Base-by-base conservation (phyloP, 371 early-diverging fungal species). In the Mucor ambiguus region DNA sequence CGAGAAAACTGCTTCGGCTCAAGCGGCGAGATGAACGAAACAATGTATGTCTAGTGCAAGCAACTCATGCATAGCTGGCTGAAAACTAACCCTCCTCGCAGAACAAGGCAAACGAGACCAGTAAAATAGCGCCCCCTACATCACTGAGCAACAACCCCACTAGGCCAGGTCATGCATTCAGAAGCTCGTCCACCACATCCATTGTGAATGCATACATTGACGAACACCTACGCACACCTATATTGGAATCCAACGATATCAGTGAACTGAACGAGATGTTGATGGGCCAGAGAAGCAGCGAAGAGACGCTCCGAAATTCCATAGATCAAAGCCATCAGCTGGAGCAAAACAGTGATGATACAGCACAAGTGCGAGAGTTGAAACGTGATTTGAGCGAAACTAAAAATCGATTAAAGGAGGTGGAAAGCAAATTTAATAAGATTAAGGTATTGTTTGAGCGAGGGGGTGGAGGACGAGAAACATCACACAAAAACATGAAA, bases 341-440 rank as follows among this genome's bases (percentile, higher is more conserved):
- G n/a, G 12, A 32, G 7, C 57, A 61, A 35, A 37, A n/a, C 9
- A 30, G 28, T 37, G 61, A 60, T 12, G 70, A 69, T 20, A 26
- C 58, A 16, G 12, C 37, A 29, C 61, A 66, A 48, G 32, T 56
- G 14, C 33, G 32, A 28, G 69, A 64, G n/a, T 35, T 73, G 24
- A 72, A 76, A 43, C 58, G 56, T 29, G 78, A 77, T 44, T 55
- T 81, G 28, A 63, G 24, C 28, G 70, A 67, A 11, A 76, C 80
- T 3, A 79, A 74, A 24, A 22, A 54, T 16, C 67, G 69, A 20
- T 37, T 83, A 30, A 66, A 60, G 10, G 79, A 83, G 46, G 75
- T 79, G 1, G 78, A 79, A 28, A 61, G 59, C 18, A 79, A 83
- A 52, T 77, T 80, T n/a, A 77, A 67, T 28, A 78, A 77, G 33